Evolutionary conservation across 768 basidiomycete genomes (phyloP), one percentile per base, ranked within the genome.

Genomic region (Leccinellum albellum): DNA sequence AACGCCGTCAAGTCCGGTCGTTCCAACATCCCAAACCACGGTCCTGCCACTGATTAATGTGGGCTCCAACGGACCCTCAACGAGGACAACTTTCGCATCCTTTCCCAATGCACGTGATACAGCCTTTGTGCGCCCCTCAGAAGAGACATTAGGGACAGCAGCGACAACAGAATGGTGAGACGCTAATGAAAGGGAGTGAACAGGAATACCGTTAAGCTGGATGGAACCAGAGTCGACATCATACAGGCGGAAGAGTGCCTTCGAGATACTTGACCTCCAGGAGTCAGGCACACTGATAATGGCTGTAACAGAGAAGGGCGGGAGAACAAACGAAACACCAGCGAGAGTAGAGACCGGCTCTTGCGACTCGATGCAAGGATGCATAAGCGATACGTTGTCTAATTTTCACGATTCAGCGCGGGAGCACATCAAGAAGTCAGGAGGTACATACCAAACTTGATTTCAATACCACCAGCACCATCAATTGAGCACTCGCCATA

Each of bases 241-340:
- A 70, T 98, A 97, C 75, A 98, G 94, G 21, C 94, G 82, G 72
- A 92, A 97, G 15, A 98, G 77, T 28, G 95, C 78, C n/a, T 92
- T 87, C 50, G 93, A 73, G 54, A 93, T 85, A 1, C 92, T 90
- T 10, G 87, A 89, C 71, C 93, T 95, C 13, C 92, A 87, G 3
- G 88, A 78, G 1, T 91, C 91, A 3, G 86, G 85, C 66, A 89
- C 86, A 21, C 89, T 93, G 14, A 98, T 92, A 21, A 98, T 81
- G 0, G 95, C 96, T 20, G 97, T 94, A 14, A 90, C 87, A 5
- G 86, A 84, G 5, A 90, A 89, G 66, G 88, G 91, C 0, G 90
- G 89, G 20, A 98, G 87, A 64, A 83, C 89, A 80, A 98, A 98
- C 2, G 88, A 91, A 37, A 98, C 82, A 29, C 83, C 83, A 58